These are phyloP conservation scores for Amanita jacksonii DNA, from an alignment of 768 basidiomycete genomes.

Conservation along the genomic window DNA sequence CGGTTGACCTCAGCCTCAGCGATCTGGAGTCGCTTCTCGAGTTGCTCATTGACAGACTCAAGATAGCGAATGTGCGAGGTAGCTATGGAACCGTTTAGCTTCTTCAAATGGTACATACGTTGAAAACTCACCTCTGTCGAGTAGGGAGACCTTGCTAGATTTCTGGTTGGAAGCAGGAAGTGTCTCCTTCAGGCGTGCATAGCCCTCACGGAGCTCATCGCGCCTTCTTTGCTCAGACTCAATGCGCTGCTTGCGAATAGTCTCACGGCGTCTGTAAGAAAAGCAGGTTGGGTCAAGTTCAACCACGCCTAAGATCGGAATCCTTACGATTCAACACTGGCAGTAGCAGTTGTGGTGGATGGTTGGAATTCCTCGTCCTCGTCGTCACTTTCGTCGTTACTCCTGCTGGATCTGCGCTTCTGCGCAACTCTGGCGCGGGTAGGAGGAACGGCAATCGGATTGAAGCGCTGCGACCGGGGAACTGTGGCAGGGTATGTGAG, in stretches of 20 bases:
- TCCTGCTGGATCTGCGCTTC: slow-evolving; percentile 35
- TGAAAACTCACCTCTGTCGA: slow-evolving; percentile 67
- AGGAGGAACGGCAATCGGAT: slow-evolving; percentile 56
- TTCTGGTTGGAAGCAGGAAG: slow-evolving; percentile 88
- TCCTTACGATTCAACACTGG: slow-evolving; percentile 45
- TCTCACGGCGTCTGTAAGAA: slow-evolving; percentile 63
- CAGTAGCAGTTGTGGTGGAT: slow-evolving; percentile 28
- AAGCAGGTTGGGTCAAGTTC: slow-evolving; percentile 2
- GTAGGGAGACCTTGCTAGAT: slow-evolving; percentile 83
- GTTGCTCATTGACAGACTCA: slow-evolving; percentile 67
- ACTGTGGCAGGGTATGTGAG: slow-evolving; percentile 51
- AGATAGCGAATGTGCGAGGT: slow-evolving; percentile 83
- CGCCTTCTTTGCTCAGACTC: slow-evolving; percentile 89
- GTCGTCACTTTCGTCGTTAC: slow-evolving; percentile 64
- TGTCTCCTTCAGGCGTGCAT: slow-evolving; percentile 82
- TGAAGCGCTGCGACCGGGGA: slow-evolving; percentile 67
- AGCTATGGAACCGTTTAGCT: slow-evolving; percentile 29
- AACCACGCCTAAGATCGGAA: neutral
- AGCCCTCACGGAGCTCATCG: slow-evolving; percentile 89
- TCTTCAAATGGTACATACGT: slow-evolving; percentile 1
- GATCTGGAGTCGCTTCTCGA: slow-evolving; percentile 67
- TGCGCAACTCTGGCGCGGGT: slow-evolving; percentile 39
- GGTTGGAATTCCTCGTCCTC: slow-evolving; percentile 71
- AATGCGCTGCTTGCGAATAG: slow-evolving; percentile 86
- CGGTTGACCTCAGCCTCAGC: slow-evolving; percentile 76